Conservation (phyloP, 2,329 filamentous ascomycete genomes). For the Ophiostoma ulmi region DNA sequence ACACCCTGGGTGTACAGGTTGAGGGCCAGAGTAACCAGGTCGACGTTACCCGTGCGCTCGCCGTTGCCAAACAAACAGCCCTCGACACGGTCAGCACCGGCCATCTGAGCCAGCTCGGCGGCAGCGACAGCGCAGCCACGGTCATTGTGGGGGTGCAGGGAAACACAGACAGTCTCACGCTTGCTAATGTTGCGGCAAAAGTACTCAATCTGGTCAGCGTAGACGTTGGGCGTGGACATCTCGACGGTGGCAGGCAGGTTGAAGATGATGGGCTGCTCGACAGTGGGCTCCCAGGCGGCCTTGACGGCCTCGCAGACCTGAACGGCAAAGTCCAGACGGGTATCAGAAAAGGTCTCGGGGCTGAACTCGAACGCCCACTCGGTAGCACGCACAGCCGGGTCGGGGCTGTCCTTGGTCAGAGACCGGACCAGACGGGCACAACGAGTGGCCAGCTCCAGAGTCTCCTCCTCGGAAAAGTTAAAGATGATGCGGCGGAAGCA, state of each 20-base stretch:
- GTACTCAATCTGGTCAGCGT: conserved; percentile 93
- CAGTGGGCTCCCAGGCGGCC: conserved; percentile 80
- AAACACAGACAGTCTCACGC: conserved; percentile 81
- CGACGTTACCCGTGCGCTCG: conserved; percentile 91
- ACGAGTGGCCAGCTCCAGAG: conserved; percentile 71
- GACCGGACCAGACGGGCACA: conserved; percentile 83
- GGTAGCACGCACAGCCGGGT: conserved; percentile 52
- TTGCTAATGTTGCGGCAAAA: conserved; percentile 84
- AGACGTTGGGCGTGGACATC: conserved; percentile 89
- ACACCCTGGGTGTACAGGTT: conserved; percentile 96
- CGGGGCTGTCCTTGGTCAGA: conserved; percentile 73
- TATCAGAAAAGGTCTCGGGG: conserved; percentile 87
- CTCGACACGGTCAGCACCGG: conserved; percentile 88
- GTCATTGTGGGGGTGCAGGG: conserved; percentile 92
- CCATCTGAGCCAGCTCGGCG: conserved; percentile 92
- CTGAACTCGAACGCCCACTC: conserved; percentile 79
- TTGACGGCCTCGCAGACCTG: conserved; percentile 89
- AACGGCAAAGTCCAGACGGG: conserved; percentile 74
- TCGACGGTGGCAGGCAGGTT: conserved; percentile 96
- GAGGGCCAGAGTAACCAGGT: conserved; percentile 83
- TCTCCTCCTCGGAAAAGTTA: conserved; percentile 76
- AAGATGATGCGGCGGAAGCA: conserved; percentile 94
- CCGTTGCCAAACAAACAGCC: conserved; percentile 93
- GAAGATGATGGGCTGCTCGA: conserved; percentile 82
- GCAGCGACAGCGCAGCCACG: conserved; percentile 84